Evolutionary conservation across 345 rosid species (phyloP).

Genomic region (Ceriops decandra): DNA sequence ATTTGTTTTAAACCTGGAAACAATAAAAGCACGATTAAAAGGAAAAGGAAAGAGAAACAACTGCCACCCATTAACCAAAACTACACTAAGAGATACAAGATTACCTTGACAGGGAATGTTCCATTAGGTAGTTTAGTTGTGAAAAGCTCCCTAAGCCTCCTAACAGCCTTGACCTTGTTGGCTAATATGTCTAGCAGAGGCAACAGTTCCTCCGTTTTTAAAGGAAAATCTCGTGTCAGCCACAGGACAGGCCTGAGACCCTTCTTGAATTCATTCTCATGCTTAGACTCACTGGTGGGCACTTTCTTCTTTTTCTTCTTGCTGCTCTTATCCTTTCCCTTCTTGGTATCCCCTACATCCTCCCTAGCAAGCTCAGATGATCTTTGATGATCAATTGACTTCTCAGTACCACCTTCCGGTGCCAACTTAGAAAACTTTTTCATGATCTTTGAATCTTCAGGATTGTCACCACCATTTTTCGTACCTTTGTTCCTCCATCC

Average conservation of each 20-base stretch:
- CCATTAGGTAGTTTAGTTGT: slow-evolving; percentile 90
- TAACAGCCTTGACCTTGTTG: slow-evolving; percentile 90
- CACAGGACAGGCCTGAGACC: slow-evolving; percentile 93
- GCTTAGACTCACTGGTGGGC: slow-evolving; percentile 48
- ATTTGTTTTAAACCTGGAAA: too few relatives aligned
- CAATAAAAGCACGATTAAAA: too few relatives aligned
- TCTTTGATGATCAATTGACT: slow-evolving; percentile 50
- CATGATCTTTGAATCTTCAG: slow-evolving; percentile 60
- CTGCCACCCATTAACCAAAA: too few relatives aligned
- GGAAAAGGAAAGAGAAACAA: too few relatives aligned
- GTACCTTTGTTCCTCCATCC: slow-evolving; percentile 79
- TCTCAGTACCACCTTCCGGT: slow-evolving; percentile 63
- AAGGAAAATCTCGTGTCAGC: slow-evolving; percentile 93
- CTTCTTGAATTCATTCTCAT: slow-evolving; percentile 87
- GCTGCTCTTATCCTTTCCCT: slow-evolving; percentile 69
- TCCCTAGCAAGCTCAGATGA: slow-evolving; percentile 53
- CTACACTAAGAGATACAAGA: background rate
- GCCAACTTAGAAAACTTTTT: slow-evolving; percentile 71
- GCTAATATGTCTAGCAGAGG: slow-evolving; percentile 97
- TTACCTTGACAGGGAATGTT: slow-evolving; percentile 97
- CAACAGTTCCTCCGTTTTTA: slow-evolving; percentile 84
- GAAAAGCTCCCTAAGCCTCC: slow-evolving; percentile 97
- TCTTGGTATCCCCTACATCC: slow-evolving; percentile 55
- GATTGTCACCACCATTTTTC: slow-evolving; percentile 52
- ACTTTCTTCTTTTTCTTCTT: slow-evolving; percentile 87